phyloP scores from a whole-genome alignment of 768 basidiomycete species.

The Suillus americanus region DNA sequence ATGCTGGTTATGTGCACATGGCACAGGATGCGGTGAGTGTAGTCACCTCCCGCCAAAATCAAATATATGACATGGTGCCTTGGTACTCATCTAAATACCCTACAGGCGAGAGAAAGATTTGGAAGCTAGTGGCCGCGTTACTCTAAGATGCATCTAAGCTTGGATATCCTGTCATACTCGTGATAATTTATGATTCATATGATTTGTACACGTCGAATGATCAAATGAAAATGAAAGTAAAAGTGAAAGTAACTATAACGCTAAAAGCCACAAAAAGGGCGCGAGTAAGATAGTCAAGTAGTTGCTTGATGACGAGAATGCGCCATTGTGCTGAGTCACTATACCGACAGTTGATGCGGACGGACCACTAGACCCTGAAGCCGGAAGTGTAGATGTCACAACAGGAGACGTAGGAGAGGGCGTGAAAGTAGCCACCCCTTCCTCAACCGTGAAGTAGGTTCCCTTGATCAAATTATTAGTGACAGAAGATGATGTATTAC shows the following conservation, averaged over 20 bases:
- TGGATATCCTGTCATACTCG: slow-evolving; percentile 2
- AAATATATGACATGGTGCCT: slow-evolving; percentile 12
- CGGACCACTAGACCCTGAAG: slow-evolving; percentile 15
- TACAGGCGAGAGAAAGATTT: slow-evolving; percentile 37
- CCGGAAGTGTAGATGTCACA: slow-evolving; percentile 28
- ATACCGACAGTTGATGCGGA: slow-evolving; percentile 2
- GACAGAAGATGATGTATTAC: not conserved
- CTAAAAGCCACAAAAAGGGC: not conserved
- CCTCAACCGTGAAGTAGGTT: slow-evolving; percentile 73
- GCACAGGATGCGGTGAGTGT: slow-evolving; percentile 65
- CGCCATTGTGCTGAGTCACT: slow-evolving; percentile 5
- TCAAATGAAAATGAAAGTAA: not conserved
- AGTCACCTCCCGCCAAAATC: slow-evolving; percentile 19
- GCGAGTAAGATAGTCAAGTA: not conserved
- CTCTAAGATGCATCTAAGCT: not conserved
- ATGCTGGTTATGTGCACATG: slow-evolving; percentile 70
- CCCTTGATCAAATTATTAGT: slow-evolving; percentile 39
- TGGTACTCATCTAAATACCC: slow-evolving; percentile 24
- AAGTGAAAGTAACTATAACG: not conserved
- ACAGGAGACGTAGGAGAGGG: slow-evolving; percentile 45
- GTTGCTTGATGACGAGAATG: slow-evolving; percentile 5
- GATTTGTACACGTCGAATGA: not conserved
- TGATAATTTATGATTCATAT: slow-evolving; percentile 7
- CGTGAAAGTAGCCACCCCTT: slow-evolving; percentile 55
- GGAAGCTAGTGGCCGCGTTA: slow-evolving; percentile 21